Conservation (phyloP, 495 filamentous ascomycete species). For the Hyaloscypha bicolor region DNA sequence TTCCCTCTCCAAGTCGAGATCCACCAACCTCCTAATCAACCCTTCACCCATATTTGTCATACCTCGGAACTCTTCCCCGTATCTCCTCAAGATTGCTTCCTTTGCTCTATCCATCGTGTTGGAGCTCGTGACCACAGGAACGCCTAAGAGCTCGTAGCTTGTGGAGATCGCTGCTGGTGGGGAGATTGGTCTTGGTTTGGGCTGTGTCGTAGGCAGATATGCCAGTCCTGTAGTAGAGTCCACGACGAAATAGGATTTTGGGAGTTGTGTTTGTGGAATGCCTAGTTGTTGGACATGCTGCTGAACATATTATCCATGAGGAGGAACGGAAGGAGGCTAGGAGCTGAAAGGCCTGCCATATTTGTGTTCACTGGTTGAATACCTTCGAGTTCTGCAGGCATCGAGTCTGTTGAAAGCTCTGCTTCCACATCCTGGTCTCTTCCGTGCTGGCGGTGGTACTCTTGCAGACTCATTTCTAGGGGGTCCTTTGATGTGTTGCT, state of each 20-base stretch:
- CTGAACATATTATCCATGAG: background rate
- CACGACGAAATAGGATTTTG: background rate
- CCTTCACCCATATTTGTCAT: background rate
- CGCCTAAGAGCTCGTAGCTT: background rate
- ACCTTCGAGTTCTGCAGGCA: no score
- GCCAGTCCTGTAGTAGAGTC: background rate
- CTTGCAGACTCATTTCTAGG: no score
- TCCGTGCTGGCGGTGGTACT: no score
- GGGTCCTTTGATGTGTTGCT: no score
- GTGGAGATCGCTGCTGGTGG: background rate
- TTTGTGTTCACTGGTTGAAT: no score
- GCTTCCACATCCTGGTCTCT: no score
- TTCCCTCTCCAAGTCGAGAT: background rate
- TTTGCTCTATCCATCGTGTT: background rate
- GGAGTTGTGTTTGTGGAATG: background rate
- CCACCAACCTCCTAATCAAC: background rate
- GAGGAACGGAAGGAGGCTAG: background rate
- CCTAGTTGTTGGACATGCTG: background rate
- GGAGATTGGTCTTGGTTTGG: background rate
- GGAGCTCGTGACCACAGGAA: background rate
- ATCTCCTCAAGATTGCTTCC: background rate
- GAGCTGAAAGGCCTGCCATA: background rate
- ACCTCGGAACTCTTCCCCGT: background rate
- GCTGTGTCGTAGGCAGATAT: background rate
- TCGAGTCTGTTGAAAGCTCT: no score